phyloP scores from a whole-genome alignment of 345 rosid species.

The Lepidium sativum region DNA sequence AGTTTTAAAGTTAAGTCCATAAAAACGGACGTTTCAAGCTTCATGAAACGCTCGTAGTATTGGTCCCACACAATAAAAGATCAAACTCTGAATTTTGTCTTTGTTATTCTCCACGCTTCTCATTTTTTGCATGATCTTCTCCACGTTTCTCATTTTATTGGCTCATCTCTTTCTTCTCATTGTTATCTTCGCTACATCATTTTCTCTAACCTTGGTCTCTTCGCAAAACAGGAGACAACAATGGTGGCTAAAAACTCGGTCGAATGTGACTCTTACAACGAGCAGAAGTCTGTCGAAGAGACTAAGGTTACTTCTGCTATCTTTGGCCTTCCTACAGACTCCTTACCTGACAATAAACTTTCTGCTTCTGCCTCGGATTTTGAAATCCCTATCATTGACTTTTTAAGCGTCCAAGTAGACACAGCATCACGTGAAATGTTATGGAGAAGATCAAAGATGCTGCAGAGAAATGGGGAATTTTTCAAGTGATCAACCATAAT shows the following conservation, averaged over 20 bases:
- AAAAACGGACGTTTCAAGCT: not conserved
- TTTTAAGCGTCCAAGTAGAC: not conserved
- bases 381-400: slow-evolving; percentile 37
- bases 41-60: not conserved
- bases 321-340: slow-evolving; percentile 17
- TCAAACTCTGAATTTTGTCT: slow-evolving; percentile 4
- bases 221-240: not conserved
- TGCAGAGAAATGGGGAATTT: slow-evolving; percentile 39
- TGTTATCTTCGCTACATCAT: not conserved
- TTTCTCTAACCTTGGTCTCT: not conserved
- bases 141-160: not conserved
- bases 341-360: not conserved
- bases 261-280: not conserved
- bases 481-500: slow-evolving; percentile 44
- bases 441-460: slow-evolving; percentile 25
- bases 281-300: not conserved
- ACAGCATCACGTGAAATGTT: not conserved
- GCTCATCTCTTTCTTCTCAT: not conserved
- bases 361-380: not conserved
- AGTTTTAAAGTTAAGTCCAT: not conserved
- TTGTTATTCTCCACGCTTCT: not conserved
- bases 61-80: not conserved
- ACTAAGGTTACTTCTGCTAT: slow-evolving; percentile 19
- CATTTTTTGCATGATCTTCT: slow-evolving; percentile 12
- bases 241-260: not conserved